Base-by-base conservation (phyloP, 2,329 filamentous ascomycete species). In the Knufia petricola region DNA sequence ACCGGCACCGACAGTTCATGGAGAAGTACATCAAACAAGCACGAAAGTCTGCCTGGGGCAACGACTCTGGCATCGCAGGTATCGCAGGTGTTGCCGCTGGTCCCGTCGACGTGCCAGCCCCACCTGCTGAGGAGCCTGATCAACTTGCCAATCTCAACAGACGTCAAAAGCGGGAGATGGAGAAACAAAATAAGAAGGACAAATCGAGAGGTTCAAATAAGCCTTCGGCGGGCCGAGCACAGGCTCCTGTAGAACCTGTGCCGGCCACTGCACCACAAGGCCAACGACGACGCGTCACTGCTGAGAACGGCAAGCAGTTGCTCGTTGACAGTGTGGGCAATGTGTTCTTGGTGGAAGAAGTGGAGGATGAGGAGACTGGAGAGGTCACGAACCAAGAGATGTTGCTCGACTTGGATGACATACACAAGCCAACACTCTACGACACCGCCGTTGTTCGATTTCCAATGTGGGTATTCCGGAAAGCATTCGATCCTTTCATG, bases 281-380 rank as follows among this genome's bases (percentile, higher is more conserved):
- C 17, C 75, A 84, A 28, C 87, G 87, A 69, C 94, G 90, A 75
- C 78, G 87, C 30, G 87, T 96, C 13, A 79, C 89, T 21, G 90
- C 89, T 2, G 85, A 95, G 72, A 98, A 98, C 60, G 92, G 92
- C 57, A 98, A 96, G 72, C 76, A 94, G 1, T 73, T 98, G 31
- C 83, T 98, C 49, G 92, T 98, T 3, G 90, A 98, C 67, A 87
- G 86, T 0, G 73, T 84, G 8, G 92, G 92, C 23, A 88, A 95
- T 59, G 92, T 98, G 10, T 98, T 87, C 63, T 74, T 98, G n/a
- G 88, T 96, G 67, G 86, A 94, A 62, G 78, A 87, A 59, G 86
- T 87, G 44, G 88, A 47, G 15, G 89, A 96, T 67, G 86, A 94
- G 62, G 78, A 87, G 59, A 87, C 87, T 45, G 88, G 89, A 57